Conservation (phyloP, 2,329 filamentous ascomycete genomes). For the Nemania sp. region DNA sequence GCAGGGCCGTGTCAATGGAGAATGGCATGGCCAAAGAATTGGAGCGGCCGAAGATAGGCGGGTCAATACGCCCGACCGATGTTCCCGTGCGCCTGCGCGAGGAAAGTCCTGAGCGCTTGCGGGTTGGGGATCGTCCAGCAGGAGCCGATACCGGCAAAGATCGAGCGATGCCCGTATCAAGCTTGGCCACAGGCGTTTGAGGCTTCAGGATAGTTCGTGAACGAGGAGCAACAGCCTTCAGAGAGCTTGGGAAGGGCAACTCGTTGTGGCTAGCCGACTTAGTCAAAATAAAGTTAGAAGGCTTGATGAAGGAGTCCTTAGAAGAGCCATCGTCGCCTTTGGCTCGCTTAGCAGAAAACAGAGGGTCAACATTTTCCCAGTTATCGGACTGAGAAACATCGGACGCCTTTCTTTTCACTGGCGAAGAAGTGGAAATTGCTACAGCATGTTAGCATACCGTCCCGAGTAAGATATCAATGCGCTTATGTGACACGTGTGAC, state of each 20-base stretch:
- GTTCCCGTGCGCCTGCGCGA: conserved; percentile 68
- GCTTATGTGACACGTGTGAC: neutral
- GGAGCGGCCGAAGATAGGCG: conserved; percentile 59
- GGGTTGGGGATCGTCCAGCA: conserved; percentile 79
- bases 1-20: conserved; percentile 81
- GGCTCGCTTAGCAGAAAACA: conserved; percentile 60
- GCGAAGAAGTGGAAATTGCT: conserved; percentile 48
- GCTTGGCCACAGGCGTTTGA: conserved; percentile 54
- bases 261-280: conserved; percentile 45
- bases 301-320: conserved; percentile 53
- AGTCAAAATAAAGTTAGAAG: conserved; percentile 50
- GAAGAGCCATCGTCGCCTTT: conserved; percentile 51
- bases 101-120: conserved; percentile 70
- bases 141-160: conserved; percentile 66
- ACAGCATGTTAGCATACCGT: conserved; percentile 35
- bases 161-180: conserved; percentile 49
- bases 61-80: conserved; percentile 70
- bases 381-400: conserved; percentile 56
- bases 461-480: neutral
- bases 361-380: conserved; percentile 65
- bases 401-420: conserved; percentile 61
- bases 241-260: conserved; percentile 41
- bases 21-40: conserved; percentile 66
- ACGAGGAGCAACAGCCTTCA: conserved; percentile 41
- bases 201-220: conserved; percentile 53